Conservation (phyloP, 2,329 filamentous ascomycete species). For the Neonectria punicea region DNA sequence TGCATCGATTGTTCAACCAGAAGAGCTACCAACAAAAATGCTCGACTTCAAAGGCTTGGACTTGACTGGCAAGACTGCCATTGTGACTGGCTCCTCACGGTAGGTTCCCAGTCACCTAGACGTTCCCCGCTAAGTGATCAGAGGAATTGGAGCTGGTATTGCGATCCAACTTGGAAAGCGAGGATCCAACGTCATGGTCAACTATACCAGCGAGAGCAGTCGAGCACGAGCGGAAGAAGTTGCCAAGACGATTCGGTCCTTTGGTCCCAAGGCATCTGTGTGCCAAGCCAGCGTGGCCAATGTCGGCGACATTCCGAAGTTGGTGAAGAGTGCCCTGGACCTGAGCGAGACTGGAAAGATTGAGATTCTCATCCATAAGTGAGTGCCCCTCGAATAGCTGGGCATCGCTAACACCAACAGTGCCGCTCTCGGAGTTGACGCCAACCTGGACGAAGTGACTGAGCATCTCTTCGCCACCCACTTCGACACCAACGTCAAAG, state of each 20-base stretch:
- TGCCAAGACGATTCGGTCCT: conserved; percentile 24
- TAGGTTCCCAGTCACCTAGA: neutral
- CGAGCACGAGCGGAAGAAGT: conserved; percentile 30
- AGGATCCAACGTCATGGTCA: conserved; percentile 38
- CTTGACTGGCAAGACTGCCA: conserved; percentile 39
- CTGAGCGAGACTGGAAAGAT: conserved; percentile 37
- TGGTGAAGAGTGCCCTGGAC: conserved; percentile 32
- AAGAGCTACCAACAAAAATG: neutral
- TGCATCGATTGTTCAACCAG: neutral
- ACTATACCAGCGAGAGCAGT: conserved; percentile 30
- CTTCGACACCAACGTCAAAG: conserved; percentile 37
- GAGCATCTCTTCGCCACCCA: conserved; percentile 25
- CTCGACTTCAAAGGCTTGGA: conserved; percentile 34
- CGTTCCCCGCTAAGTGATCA: neutral
- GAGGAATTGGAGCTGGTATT: conserved; percentile 35
- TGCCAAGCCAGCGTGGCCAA: conserved; percentile 34
- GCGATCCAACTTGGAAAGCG: conserved; percentile 28
- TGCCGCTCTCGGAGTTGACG: conserved; percentile 27
- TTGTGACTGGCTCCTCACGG: conserved; percentile 37
- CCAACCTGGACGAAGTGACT: conserved; percentile 29
- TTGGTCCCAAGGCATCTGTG: conserved; percentile 27
- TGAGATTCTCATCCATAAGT: conserved; percentile 42
- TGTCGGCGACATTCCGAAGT: conserved; percentile 27
- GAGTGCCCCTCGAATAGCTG: neutral
- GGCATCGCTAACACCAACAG: neutral